These are phyloP conservation scores for Xylaria sp. DNA, from an alignment of 2,329 filamentous ascomycete species.

Conservation along the genomic window DNA sequence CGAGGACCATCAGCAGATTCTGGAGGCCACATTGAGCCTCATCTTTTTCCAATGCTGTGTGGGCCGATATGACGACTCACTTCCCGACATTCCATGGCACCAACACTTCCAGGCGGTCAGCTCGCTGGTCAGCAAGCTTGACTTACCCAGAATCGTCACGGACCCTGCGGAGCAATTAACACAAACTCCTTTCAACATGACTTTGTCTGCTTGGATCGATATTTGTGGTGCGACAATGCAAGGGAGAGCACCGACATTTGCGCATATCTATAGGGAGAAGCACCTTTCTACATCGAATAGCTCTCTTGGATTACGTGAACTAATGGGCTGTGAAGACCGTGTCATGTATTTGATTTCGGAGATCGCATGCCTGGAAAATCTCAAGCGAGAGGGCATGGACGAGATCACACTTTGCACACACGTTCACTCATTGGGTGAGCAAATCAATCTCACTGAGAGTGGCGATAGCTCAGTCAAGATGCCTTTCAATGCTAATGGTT, in stretches of 20 bases:
- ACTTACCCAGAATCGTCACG: constrained; percentile 72
- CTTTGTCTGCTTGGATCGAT: constrained; percentile 91
- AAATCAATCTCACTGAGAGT: constrained; percentile 81
- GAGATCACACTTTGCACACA: constrained; percentile 87
- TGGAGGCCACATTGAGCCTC: constrained; percentile 91
- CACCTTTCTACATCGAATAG: constrained; percentile 71
- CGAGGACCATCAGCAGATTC: constrained; percentile 82
- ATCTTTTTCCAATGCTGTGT: constrained; percentile 97
- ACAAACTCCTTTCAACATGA: constrained; percentile 92
- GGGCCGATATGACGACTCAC: constrained; percentile 79
- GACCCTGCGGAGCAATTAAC: constrained; percentile 62
- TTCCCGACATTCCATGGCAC: constrained; percentile 94
- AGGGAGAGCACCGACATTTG: constrained; percentile 83
- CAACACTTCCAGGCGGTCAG: constrained; percentile 94
- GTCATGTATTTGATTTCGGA: constrained; percentile 99
- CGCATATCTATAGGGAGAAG: constrained; percentile 95
- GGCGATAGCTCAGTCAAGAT: constrained; percentile 62
- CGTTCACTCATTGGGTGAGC: constrained; percentile 83
- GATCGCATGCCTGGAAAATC: constrained; percentile 91
- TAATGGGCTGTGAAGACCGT: constrained; percentile 97
- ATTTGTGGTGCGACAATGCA: constrained; percentile 94
- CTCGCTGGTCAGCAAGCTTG: constrained; percentile 82
- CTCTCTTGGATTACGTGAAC: constrained; percentile 77
- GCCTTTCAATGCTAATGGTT: constrained; percentile 71
- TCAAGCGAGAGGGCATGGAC: constrained; percentile 83